phyloP scores from a whole-genome alignment of 805 yeast species.

The Cyberlindnera nakhonratchasimensis region DNA sequence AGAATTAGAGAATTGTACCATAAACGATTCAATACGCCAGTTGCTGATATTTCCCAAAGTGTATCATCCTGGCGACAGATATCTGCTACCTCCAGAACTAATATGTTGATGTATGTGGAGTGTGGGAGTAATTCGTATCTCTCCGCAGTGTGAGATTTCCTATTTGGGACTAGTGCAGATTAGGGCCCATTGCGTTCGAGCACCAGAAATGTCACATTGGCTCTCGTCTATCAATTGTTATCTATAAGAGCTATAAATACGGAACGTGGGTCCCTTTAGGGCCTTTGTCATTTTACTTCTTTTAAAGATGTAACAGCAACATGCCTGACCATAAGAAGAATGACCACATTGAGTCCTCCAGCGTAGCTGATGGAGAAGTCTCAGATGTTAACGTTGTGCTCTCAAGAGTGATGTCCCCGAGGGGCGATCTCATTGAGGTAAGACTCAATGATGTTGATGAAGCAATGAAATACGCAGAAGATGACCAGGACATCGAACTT shows the following conservation, averaged over 20 bases:
- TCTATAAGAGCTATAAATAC: too few species aligned
- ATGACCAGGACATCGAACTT: slow-evolving; percentile 10
- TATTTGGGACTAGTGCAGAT: neutral
- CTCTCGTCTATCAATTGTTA: too few species aligned
- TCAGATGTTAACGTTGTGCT: slow-evolving; percentile 11
- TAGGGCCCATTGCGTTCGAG: too few species aligned
- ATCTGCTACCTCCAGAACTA: too few species aligned
- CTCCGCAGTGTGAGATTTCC: neutral
- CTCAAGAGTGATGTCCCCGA: slow-evolving; percentile 28
- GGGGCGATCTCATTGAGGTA: slow-evolving; percentile 28
- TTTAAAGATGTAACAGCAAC: too few species aligned
- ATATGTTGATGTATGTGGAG: too few species aligned
- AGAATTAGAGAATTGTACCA: neutral
- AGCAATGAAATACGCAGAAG: slow-evolving; percentile 35
- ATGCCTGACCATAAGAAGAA: neutral
- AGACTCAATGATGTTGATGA: slow-evolving; percentile 36
- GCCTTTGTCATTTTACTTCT: too few species aligned
- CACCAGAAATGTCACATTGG: too few species aligned
- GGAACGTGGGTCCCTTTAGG: too few species aligned
- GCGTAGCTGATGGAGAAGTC: slow-evolving; percentile 7
- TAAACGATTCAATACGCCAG: neutral
- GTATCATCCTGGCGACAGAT: neutral
- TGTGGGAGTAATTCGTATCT: neutral
- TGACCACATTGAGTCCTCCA: slow-evolving; percentile 4
- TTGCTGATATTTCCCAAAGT: neutral